Evolutionary conservation across 2,329 filamentous ascomycete genomes (phyloP), one percentile per base, ranked within the genome.

Genomic region (Clonostachys sp.): DNA sequence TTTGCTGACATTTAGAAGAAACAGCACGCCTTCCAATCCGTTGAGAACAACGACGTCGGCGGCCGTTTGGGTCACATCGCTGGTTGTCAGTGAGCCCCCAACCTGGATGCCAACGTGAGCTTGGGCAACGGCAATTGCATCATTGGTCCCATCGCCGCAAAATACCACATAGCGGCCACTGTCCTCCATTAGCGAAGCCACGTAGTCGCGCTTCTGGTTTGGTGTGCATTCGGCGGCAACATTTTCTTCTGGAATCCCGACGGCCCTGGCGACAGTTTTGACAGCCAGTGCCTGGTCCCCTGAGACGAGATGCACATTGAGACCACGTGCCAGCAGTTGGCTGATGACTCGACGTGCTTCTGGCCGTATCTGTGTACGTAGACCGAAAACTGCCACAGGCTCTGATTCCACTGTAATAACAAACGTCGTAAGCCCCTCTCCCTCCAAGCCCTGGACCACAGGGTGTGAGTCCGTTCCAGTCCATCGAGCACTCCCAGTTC

Each of bases 111-210:
- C 89, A 30, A 92, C 76, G 6, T 77, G 78, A 2, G 89, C 86
- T 58, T 84, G 79, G 1, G 86, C 81, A 3, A 92, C 73, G 0
- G 88, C 88, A 4, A 81, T 73, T 0, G 88, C 85, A 57, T 92
- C 88, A 61, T 92, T 92, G 13, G 86, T 90, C 2, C 89, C 89
- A 55, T 92, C 88, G 34, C 88, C 88, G 45, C 80, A 77, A 62
- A 92, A 91, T 30, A 30, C 24, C 9, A 30, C 24, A 30, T 30
- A 30, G 24, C 24, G 24, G 24, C 9, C 24, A 30, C 9, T 30
- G 3, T 30, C 24, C 4, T 30, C 8, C 6, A 91, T 63, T 35
- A 73, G 59, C 5, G 47, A 45, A 45, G 63, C 55, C 43, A 82
- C 61, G 56, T 81, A 83, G 3, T 60, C 54, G 40, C 70, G 65